Percentiles rank a stretch among this genome's conserved stretches.
Evolutionary conservation across 352 stramenopile species (phyloP).

Genomic region (Blastocystis sp.): DNA sequence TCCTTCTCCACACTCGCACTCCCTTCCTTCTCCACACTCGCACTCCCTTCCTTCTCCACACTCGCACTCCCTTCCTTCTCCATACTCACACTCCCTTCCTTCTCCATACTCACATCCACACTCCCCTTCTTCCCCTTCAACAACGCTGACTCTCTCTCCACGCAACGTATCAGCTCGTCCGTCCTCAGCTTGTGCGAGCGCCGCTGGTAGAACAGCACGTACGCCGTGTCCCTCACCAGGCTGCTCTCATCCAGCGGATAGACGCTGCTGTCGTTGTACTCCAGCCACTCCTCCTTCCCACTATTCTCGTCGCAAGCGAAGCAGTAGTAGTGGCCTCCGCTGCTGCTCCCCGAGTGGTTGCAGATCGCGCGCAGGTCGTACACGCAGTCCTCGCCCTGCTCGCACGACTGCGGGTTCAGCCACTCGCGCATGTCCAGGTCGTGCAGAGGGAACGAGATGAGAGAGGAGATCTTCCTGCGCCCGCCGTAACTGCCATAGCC

Average conservation of each 20-base stretch:
- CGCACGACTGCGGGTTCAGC: background rate
- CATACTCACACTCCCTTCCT: no score
- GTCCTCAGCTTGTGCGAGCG: background rate
- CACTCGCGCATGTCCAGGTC: slow-evolving; percentile 29
- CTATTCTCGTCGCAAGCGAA: slow-evolving; percentile 62
- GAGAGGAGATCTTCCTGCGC: slow-evolving; percentile 31
- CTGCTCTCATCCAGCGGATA: background rate
- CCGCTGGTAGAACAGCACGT: slow-evolving; percentile 61
- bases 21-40: no score
- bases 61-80: no score
- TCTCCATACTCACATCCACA: no score
- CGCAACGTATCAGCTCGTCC: no score
- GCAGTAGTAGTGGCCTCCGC: slow-evolving; percentile 63
- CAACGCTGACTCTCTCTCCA: no score
- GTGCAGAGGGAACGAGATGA: slow-evolving; percentile 31
- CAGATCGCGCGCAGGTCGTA: slow-evolving; percentile 50
- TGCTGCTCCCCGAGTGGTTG: slow-evolving; percentile 36
- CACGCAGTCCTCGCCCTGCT: background rate
- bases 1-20: no score
- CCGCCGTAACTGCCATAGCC: background rate
- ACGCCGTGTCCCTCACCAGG: slow-evolving; percentile 27
- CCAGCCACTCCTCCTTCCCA: slow-evolving; percentile 1
- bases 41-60: no score
- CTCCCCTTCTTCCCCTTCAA: no score
- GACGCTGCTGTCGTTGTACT: slow-evolving; percentile 62